Base-by-base conservation (phyloP, 2,329 filamentous ascomycete species). In the Fusarium sp. region DNA sequence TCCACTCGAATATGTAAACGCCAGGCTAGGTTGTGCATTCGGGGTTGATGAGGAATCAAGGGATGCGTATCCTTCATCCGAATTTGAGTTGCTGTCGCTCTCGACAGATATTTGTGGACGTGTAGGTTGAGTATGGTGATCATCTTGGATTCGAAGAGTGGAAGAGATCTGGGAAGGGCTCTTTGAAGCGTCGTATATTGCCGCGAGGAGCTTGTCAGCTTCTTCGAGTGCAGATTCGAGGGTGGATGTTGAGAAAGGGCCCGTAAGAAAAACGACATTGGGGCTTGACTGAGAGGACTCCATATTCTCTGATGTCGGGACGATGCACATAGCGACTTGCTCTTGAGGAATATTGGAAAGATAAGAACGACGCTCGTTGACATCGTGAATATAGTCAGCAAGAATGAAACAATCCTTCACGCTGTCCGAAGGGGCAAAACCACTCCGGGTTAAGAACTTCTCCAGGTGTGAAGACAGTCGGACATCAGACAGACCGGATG, bases 271-370 rank as follows among this genome's bases (percentile, higher is more conserved):
- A 12, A 71, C 9, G 0, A 71, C 40, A 3, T 69, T 66, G 1
- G 29, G 6, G 0, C 41, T 44, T 7, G 45, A 38, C 22, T 46
- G 42, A 6, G 34, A 5, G 3, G 1, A 3, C 1, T 25, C 31
- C 1, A 3, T 9, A 0, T 34, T 38, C 4, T 57, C 38, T 7
- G 38, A 46, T 2, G 54, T 25, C 4, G 67, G 46, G 5, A 71
- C 13, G 0, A 68, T 47, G 11, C 69, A 71, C 1, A 71, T 41
- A 0, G 54, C 67, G 8, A 62, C 44, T 7, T 68, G 61, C 1
- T 12, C 35, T 4, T 25, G 13, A 0, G 58, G 57, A 2, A 70
- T 15, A 8, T 7, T 48, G 1, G 63, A 45, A 0, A 59, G 12
- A 2, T 60, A 43, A 2, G 1, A 28, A 11, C 22, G 53, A 7